Evolutionary conservation across 2,329 filamentous ascomycete species (phyloP).

Genomic region (Botryotinia convoluta): DNA sequence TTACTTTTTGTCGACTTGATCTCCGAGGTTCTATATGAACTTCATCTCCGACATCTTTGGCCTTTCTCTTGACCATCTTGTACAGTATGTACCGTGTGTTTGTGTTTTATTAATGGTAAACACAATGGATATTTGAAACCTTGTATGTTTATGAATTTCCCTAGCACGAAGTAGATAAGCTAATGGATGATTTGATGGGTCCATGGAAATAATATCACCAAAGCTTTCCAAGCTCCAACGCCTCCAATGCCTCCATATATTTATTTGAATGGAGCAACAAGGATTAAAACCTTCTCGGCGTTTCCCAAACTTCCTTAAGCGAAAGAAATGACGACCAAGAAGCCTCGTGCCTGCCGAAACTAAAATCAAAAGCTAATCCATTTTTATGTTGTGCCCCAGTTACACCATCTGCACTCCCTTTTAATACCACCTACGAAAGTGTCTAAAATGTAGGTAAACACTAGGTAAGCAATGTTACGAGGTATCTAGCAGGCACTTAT

Average conservation of each 20-base stretch:
- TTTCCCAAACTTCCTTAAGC: slow-evolving; percentile 16
- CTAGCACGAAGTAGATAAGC: neutral
- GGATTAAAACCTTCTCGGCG: slow-evolving; percentile 2
- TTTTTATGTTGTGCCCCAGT: neutral
- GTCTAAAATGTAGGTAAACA: neutral
- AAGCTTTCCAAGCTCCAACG: neutral
- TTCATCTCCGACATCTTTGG: slow-evolving; percentile 26
- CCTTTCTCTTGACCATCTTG: slow-evolving; percentile 35
- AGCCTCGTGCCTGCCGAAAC: slow-evolving; percentile 18
- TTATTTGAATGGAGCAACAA: neutral
- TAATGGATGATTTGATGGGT: neutral
- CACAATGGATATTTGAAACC: neutral
- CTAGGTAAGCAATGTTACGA: neutral
- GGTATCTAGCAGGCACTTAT: neutral
- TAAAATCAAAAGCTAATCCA: slow-evolving; percentile 10
- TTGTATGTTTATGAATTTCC: neutral
- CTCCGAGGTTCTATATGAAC: slow-evolving; percentile 26
- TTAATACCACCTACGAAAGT: slow-evolving; percentile 1
- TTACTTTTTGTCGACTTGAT: slow-evolving; percentile 30
- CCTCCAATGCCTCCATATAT: neutral
- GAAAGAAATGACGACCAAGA: slow-evolving; percentile 15
- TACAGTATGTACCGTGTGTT: neutral
- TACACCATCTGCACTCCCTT: slow-evolving; percentile 8
- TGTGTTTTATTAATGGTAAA: neutral
- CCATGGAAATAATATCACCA: neutral